Evolutionary conservation across 345 rosid genomes (phyloP), one percentile per base, ranked within the genome.

Genomic region (Viola odorata): DNA sequence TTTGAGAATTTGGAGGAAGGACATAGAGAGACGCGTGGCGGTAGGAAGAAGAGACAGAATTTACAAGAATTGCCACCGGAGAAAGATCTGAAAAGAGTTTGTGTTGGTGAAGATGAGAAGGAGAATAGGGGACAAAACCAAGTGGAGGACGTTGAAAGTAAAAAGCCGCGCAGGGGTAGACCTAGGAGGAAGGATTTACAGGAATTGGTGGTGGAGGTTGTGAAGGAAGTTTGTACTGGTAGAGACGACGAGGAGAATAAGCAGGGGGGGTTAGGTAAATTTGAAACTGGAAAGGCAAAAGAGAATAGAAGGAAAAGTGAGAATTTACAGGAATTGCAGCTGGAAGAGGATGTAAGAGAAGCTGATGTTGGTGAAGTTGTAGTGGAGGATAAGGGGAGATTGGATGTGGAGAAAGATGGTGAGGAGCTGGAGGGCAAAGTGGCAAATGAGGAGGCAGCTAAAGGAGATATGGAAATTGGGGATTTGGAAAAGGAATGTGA

Each of bases 11-110:
- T 42, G 72, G 66, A 49, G n/a, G 56, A 55, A 48, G 65, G 66
- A 62, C 78, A 69, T 60, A 75, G 67, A 37, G 41, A 42, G 59
- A 58, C 42, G 17, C 59, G 50, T 5, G 67, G 11, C 8, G 55
- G 52, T 13, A 57, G 50, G 17, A 47, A 67, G 38, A 62, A 63
- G 41, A 62, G 41, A 52, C 50, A 45, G 41, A 62, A 72, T 45
- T 50, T 74, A 58, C 56, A 54, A 71, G 62, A 69, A 66, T 60
- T 60, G 70, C 55, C 51, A 12, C 38, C 41, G 57, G 69, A 50
- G 45, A 45, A 14, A 23, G 32, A 2, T 44, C 36, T 15, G 13
- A 23, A n/a, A 40, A 36, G 41, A 6, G 42, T 15, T 37, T 14
- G 9, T 36, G 13, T 9, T 13, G 59, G 14, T 37, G 53, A 37